Evolutionary conservation across 23 red algal species (phyloP).

Genomic region (Gracilaria caudata): DNA sequence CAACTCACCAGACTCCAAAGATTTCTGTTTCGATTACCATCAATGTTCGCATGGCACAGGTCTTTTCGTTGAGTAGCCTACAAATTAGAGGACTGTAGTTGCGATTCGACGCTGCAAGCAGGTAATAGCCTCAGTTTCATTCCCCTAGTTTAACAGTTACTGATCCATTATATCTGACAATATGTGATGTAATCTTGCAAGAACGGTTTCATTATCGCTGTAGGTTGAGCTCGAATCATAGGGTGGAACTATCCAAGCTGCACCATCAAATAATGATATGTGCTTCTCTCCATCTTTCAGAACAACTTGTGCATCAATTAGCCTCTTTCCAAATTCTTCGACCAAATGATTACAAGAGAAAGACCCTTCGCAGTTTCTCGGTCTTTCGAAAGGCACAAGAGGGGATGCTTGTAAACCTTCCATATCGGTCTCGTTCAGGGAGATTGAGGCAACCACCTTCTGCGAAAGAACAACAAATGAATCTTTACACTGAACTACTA

Average conservation of each 20-base stretch:
- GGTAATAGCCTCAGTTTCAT: background rate
- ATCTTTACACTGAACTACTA: conserved; percentile 7
- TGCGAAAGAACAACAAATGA: background rate
- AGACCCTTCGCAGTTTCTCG: background rate
- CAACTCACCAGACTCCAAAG: background rate
- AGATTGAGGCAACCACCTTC: background rate
- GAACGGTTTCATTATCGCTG: conserved; percentile 31
- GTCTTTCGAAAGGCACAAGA: background rate
- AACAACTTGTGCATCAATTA: conserved; percentile 17
- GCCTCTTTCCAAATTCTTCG: background rate
- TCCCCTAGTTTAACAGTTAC: background rate
- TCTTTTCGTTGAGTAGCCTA: too few relatives aligned
- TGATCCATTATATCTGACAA: conserved; percentile 12
- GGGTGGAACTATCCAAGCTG: conserved; percentile 11
- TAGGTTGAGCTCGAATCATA: conserved; percentile 1
- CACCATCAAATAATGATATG: conserved; percentile 31
- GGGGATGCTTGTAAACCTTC: background rate
- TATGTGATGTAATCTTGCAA: background rate
- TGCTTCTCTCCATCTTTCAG: background rate
- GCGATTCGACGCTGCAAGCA: too few relatives aligned
- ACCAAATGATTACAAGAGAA: background rate
- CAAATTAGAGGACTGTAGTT: too few relatives aligned
- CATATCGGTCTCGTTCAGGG: background rate
- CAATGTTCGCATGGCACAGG: too few relatives aligned
- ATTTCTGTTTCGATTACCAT: background rate